phyloP scores from a whole-genome alignment of 2,329 filamentous ascomycete genomes.

The Neurospora sp. region DNA sequence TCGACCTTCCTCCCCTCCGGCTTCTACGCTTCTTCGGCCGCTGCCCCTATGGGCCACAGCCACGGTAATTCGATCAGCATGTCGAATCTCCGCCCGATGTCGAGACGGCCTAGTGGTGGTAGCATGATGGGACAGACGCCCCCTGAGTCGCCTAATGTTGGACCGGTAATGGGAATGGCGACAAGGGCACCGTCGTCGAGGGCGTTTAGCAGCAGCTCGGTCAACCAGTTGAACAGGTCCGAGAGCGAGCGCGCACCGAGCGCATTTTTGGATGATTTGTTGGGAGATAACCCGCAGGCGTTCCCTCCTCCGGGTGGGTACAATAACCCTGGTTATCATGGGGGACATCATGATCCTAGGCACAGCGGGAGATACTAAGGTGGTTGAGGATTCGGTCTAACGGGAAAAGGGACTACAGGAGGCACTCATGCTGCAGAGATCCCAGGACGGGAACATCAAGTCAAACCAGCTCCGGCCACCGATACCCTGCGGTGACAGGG shows the following conservation, averaged over 20 bases:
- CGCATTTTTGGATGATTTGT: conserved; percentile 80
- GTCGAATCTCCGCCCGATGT: conserved; percentile 50
- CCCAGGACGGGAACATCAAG: background rate
- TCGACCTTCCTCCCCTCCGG: conserved; percentile 83
- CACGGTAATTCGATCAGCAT: conserved; percentile 47
- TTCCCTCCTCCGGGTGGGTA: conserved; percentile 30
- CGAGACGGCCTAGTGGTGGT: conserved; percentile 36
- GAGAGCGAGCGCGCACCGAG: conserved; percentile 69
- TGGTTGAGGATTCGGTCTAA: background rate
- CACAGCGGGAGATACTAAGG: conserved; percentile 9
- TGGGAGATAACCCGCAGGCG: conserved; percentile 59
- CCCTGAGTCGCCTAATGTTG: conserved; percentile 53
- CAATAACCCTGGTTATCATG: conserved; percentile 1
- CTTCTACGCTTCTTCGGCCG: conserved; percentile 60
- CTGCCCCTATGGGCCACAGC: conserved; percentile 42
- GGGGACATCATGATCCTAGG: background rate
- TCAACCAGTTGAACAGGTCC: conserved; percentile 51
- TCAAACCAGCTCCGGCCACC: background rate
- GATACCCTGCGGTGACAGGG: background rate
- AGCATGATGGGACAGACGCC: conserved; percentile 41
- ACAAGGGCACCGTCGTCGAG: conserved; percentile 12
- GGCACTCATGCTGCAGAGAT: background rate
- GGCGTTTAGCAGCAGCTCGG: conserved; percentile 51
- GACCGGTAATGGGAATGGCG: conserved; percentile 26
- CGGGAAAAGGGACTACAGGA: background rate